phyloP scores from a whole-genome alignment of 352 stramenopile genomes.

The Phytophthora sansomeana region DNA sequence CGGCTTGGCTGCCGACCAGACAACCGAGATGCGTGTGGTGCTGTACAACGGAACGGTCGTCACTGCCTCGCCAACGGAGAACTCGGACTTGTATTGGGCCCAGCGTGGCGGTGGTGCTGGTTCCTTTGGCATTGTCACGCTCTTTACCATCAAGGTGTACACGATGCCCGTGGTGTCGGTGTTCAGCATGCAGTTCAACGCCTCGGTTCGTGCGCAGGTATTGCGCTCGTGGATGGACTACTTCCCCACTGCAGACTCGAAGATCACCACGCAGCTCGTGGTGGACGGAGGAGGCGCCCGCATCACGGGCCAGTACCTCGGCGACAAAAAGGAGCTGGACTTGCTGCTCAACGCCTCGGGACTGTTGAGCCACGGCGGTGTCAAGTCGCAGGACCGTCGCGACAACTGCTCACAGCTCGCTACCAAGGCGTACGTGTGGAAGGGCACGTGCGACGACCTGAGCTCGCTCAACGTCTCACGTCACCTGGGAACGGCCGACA shows the following conservation, averaged over 20 bases:
- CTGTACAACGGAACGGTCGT: constrained; percentile 53
- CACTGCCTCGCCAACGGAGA: constrained; percentile 44
- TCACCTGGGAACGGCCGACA: constrained; percentile 44
- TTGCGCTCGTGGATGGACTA: constrained; percentile 63
- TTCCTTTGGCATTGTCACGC: constrained; percentile 63
- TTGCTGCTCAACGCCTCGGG: constrained; percentile 46
- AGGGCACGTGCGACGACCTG: constrained; percentile 48
- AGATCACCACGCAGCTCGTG: constrained; percentile 65
- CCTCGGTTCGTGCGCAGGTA: constrained; percentile 39
- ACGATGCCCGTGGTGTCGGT: constrained; percentile 49
- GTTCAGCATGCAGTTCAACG: constrained; percentile 56
- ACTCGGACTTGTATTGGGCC: constrained; percentile 60
- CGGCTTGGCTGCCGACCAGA: constrained; percentile 56
- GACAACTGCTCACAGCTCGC: constrained; percentile 57
- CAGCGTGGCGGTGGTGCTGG: constrained; percentile 57
- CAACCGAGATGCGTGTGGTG: constrained; percentile 54
- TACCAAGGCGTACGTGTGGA: constrained; percentile 61
- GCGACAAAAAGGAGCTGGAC: constrained; percentile 42
- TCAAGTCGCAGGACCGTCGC: constrained; percentile 46
- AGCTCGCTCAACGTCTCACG: constrained; percentile 45
- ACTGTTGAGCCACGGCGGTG: constrained; percentile 38
- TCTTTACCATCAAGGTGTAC: constrained; percentile 60
- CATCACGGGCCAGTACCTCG: constrained; percentile 56
- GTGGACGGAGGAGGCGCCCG: constrained; percentile 40
- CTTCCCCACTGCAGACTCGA: constrained; percentile 51